A percentile compares a stretch with the other conserved stretches of the same genome.
Evolutionary conservation across 2,329 filamentous ascomycete species (phyloP).

Genomic region (Colletotrichum orbiculare): DNA sequence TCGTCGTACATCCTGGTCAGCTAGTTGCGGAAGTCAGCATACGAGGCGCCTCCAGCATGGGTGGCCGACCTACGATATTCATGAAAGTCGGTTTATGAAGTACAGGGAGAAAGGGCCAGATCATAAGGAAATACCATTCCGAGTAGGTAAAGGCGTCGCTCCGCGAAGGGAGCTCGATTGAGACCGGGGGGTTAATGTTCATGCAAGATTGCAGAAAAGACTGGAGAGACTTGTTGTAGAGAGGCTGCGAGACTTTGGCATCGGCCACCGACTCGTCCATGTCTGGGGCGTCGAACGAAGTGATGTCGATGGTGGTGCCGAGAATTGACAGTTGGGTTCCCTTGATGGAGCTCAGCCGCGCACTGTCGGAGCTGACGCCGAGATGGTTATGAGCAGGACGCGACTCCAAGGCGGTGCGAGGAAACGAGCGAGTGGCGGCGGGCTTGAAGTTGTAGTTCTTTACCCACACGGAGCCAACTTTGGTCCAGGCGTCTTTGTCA

Average conservation of each 20-base stretch:
- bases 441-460: slow-evolving; percentile 45
- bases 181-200: slow-evolving; percentile 67
- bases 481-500: slow-evolving; percentile 46
- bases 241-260: slow-evolving; percentile 51
- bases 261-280: slow-evolving; percentile 68
- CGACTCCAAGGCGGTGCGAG: slow-evolving; percentile 51
- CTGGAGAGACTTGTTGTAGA: slow-evolving; percentile 79
- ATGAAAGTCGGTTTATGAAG: slow-evolving; percentile 82
- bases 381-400: slow-evolving; percentile 72
- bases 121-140: slow-evolving; percentile 79
- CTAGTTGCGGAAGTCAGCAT: slow-evolving; percentile 45
- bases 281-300: slow-evolving; percentile 75
- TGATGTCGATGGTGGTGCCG: slow-evolving; percentile 82
- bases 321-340: slow-evolving; percentile 82
- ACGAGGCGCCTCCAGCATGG: not conserved
- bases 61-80: slow-evolving; percentile 64
- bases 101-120: slow-evolving; percentile 78
- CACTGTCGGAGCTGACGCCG: slow-evolving; percentile 71
- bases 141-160: slow-evolving; percentile 75
- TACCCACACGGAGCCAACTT: slow-evolving; percentile 48
- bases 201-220: slow-evolving; percentile 75
- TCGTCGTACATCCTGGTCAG: slow-evolving; percentile 78
- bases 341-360: slow-evolving; percentile 77
- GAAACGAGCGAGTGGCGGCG: slow-evolving; percentile 42
- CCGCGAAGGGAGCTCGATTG: slow-evolving; percentile 71